phyloP scores from a whole-genome alignment of 1,139 yeast species.

The Pichia sp. region DNA sequence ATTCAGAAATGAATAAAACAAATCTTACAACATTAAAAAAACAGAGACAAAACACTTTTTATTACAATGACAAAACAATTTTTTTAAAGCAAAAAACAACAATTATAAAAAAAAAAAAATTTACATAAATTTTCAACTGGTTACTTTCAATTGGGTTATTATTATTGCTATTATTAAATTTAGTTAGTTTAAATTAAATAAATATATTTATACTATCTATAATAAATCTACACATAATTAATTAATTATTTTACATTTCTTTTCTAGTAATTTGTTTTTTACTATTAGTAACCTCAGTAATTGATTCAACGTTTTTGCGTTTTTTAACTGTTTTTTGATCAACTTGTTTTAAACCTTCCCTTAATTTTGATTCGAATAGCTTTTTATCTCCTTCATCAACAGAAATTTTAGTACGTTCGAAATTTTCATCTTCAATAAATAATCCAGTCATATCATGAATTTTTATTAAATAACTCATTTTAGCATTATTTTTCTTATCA shows the following conservation, averaged over 20 bases:
- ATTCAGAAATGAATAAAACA: too few species aligned
- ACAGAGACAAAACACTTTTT: too few species aligned
- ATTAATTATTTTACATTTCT: background rate
- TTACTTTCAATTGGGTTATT: background rate
- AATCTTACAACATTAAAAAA: too few species aligned
- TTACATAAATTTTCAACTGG: too few species aligned
- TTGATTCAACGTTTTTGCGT: slow-evolving; percentile 11
- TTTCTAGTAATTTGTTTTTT: background rate
- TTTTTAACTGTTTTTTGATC: slow-evolving; percentile 3
- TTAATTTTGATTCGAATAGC: slow-evolving; percentile 9
- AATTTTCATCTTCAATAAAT: slow-evolving; percentile 6
- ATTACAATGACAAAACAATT: too few species aligned
- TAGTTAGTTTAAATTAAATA: background rate
- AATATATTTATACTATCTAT: background rate
- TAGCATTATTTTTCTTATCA: slow-evolving; percentile 47
- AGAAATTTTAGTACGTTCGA: slow-evolving; percentile 1
- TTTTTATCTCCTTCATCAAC: slow-evolving; percentile 12
- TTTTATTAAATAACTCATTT: slow-evolving; percentile 46
- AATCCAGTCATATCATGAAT: slow-evolving; percentile 52
- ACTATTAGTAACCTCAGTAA: slow-evolving; percentile 1
- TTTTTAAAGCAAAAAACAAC: too few species aligned
- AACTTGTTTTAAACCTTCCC: slow-evolving; percentile 10
- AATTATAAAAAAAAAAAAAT: too few species aligned
- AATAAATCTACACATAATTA: background rate
- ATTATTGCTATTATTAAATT: background rate